Conservation (phyloP, 1,139 yeast species). For the Geotrichum reessii region DNA sequence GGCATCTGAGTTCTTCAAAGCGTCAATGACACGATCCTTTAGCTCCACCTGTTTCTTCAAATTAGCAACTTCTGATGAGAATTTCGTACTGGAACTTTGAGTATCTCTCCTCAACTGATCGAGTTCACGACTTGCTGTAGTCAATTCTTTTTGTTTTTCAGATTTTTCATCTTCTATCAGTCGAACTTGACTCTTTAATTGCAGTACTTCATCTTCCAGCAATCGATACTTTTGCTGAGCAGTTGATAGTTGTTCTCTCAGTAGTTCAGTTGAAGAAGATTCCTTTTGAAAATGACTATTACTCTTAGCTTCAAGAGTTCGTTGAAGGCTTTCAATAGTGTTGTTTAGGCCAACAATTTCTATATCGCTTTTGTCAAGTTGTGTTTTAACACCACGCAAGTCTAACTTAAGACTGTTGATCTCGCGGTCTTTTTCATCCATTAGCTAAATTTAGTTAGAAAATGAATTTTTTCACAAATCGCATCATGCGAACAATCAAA, state of each 20-base stretch:
- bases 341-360: constrained; percentile 14
- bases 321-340: constrained; percentile 4
- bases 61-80: not conserved
- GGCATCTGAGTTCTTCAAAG: constrained; percentile 1
- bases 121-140: not conserved
- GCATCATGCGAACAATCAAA: not conserved
- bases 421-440: constrained; percentile 21
- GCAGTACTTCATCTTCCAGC: not conserved
- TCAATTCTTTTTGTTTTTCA: not conserved
- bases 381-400: constrained; percentile 7
- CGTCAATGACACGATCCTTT: constrained; percentile 9
- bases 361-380: constrained; percentile 11
- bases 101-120: not conserved
- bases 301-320: not conserved
- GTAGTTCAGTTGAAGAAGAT: not conserved
- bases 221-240: not conserved
- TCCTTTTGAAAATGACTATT: not conserved
- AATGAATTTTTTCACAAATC: not conserved
- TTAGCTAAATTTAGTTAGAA: constrained; percentile 22
- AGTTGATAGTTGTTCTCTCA: not conserved
- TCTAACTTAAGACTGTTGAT: constrained; percentile 11
- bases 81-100: not conserved
- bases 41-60: constrained; percentile 5
- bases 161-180: not conserved
- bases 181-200: constrained; percentile 3